Percentiles rank a stretch among this genome's conserved stretches.
Evolutionary conservation across 2,329 filamentous ascomycete species (phyloP).

Genomic region (Pleoardoris graminearum): DNA sequence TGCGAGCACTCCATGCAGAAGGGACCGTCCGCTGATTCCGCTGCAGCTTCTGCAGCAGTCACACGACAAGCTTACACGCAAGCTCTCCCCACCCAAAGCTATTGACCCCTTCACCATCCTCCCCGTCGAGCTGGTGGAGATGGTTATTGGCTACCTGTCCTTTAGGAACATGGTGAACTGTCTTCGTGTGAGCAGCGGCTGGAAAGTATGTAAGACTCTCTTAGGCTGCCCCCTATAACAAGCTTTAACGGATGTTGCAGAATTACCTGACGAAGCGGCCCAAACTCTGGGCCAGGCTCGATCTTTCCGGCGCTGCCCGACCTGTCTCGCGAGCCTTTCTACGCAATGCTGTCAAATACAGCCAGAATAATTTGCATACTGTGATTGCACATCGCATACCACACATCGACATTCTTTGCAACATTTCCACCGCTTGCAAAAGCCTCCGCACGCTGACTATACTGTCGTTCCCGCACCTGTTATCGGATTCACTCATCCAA

Average conservation of each 20-base stretch:
- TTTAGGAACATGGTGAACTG: constrained; percentile 57
- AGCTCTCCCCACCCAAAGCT: constrained; percentile 48
- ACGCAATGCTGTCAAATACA: constrained; percentile 48
- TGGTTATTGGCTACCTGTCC: constrained; percentile 56
- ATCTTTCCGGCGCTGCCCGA: constrained; percentile 53
- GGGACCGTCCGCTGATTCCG: background rate
- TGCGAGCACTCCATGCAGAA: constrained; percentile 9
- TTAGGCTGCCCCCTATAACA: no score
- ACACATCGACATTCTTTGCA: constrained; percentile 47
- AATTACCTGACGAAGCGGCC: constrained; percentile 47
- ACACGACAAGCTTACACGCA: constrained; percentile 52
- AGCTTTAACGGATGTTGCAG: constrained; percentile 50
- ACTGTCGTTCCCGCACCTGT: constrained; percentile 25
- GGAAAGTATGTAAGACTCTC: constrained; percentile 43
- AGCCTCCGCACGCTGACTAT: constrained; percentile 39
- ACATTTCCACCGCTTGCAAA: constrained; percentile 45
- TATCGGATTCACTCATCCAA: constrained; percentile 35
- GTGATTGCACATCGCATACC: constrained; percentile 42
- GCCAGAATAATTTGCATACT: constrained; percentile 40
- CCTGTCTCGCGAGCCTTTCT: constrained; percentile 50
- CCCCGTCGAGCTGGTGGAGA: constrained; percentile 58
- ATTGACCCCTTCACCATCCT: constrained; percentile 58
- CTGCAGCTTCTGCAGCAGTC: constrained; percentile 49
- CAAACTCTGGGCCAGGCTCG: constrained; percentile 57
- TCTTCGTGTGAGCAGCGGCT: constrained; percentile 59